Percentiles rank a stretch among this genome's conserved stretches.
Evolutionary conservation across 306 rosid genomes (phyloP).

Genomic region (Cyclanthera cordifolia): DNA sequence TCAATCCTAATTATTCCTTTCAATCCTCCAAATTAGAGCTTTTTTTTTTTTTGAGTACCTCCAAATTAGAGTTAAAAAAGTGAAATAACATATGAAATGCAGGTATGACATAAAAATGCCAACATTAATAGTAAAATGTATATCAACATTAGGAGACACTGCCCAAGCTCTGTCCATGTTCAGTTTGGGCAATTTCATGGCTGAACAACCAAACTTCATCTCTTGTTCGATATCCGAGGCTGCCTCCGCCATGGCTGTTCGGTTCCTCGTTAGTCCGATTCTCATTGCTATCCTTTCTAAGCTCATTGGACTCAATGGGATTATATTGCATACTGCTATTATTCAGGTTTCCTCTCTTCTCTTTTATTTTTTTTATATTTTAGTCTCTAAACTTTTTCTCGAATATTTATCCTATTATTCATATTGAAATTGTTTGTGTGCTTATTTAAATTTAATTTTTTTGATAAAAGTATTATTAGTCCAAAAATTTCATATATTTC

Average conservation of each 20-base stretch:
- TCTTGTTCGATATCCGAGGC: constrained; percentile 67
- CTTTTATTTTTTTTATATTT: background rate
- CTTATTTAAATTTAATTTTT: background rate
- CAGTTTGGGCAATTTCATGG: constrained; percentile 81
- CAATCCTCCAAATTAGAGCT: too few relatives aligned
- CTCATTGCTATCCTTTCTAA: constrained; percentile 58
- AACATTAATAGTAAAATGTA: constrained; percentile 45
- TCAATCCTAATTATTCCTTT: background rate
- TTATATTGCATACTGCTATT: constrained; percentile 62
- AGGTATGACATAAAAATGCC: constrained; percentile 75
- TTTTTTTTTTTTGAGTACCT: background rate
- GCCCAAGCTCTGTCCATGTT: constrained; percentile 83
- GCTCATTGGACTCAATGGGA: constrained; percentile 47
- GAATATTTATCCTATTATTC: background rate
- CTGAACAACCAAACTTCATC: constrained; percentile 60
- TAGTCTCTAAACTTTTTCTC: background rate
- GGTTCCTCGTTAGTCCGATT: constrained; percentile 71
- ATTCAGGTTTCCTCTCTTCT: constrained; percentile 44
- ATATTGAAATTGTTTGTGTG: background rate
- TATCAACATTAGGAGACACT: constrained; percentile 57
- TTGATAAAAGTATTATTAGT: background rate
- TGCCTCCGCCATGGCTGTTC: constrained; percentile 54
- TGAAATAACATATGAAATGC: background rate
- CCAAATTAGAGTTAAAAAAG: background rate
- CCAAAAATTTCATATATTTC: background rate